These are phyloP conservation scores for Fusarium burgessii DNA, from an alignment of 2,329 filamentous ascomycete genomes.

Conservation along the genomic window DNA sequence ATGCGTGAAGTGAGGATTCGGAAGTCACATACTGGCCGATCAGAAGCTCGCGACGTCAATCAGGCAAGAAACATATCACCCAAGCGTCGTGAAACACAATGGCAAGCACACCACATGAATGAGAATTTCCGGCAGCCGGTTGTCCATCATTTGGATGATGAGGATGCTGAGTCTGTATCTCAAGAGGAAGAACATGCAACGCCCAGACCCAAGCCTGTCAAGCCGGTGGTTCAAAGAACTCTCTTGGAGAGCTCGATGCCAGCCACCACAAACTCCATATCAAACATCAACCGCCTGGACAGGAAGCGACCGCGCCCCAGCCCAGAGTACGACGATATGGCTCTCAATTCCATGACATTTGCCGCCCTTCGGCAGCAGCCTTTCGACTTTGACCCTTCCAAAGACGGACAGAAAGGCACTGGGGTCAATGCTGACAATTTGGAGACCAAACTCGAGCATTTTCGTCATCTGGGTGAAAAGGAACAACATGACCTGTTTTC, in stretches of 20 bases:
- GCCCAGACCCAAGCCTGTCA: slow-evolving; percentile 42
- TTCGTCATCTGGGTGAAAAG: slow-evolving; percentile 58
- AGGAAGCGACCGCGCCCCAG: slow-evolving; percentile 59
- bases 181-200: slow-evolving; percentile 43
- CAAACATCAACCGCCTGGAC: slow-evolving; percentile 35
- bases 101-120: slow-evolving; percentile 34
- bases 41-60: slow-evolving; percentile 36
- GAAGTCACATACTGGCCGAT: slow-evolving; percentile 42
- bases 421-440: slow-evolving; percentile 57
- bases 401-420: slow-evolving; percentile 53
- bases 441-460: slow-evolving; percentile 63
- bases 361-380: slow-evolving; percentile 62
- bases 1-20: slow-evolving; percentile 53
- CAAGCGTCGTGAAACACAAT: slow-evolving; percentile 37
- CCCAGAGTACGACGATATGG: slow-evolving; percentile 69
- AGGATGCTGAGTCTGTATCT: slow-evolving; percentile 34
- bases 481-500: slow-evolving; percentile 65
- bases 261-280: slow-evolving; percentile 12
- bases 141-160: slow-evolving; percentile 43
- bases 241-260: slow-evolving; percentile 44
- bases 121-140: slow-evolving; percentile 34
- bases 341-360: slow-evolving; percentile 66
- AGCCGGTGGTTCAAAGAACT: slow-evolving; percentile 30
- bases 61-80: slow-evolving; percentile 45
- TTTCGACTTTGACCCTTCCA: slow-evolving; percentile 69